A percentile compares a stretch with the other conserved stretches of the same genome.
Conservation (phyloP, 2,329 filamentous ascomycete species). For the Parastagonospora avenae region DNA sequence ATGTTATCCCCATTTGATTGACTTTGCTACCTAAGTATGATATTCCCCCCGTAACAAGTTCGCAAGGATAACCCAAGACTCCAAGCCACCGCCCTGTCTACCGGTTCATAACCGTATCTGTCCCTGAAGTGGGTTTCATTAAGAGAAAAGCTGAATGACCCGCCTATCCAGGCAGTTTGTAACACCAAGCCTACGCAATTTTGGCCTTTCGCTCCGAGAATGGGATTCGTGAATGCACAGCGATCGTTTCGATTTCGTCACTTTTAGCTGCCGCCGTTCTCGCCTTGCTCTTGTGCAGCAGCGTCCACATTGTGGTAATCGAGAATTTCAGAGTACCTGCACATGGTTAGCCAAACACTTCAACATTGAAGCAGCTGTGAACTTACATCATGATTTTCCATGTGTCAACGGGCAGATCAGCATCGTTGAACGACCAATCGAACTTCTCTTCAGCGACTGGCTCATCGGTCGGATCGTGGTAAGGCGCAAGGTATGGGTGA, state of each 20-base stretch:
- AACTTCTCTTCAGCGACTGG: slow-evolving; percentile 96
- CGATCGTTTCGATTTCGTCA: slow-evolving; percentile 12
- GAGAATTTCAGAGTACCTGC: slow-evolving; percentile 96
- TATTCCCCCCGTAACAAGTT: slow-evolving; percentile 7
- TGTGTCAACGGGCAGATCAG: slow-evolving; percentile 95
- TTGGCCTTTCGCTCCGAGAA: slow-evolving; percentile 15
- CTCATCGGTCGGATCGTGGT: slow-evolving; percentile 97
- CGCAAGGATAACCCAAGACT: slow-evolving; percentile 17
- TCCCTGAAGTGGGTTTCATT: slow-evolving; percentile 20
- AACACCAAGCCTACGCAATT: slow-evolving; percentile 16
- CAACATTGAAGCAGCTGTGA: too few species aligned
- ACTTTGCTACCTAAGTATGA: slow-evolving; percentile 18
- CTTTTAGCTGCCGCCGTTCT: slow-evolving; percentile 39
- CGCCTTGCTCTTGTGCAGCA: slow-evolving; percentile 54
- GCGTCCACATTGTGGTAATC: slow-evolving; percentile 94
- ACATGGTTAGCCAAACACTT: slow-evolving; percentile 16
- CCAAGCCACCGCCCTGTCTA: slow-evolving; percentile 23
- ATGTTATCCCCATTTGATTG: slow-evolving; percentile 8
- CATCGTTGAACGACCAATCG: slow-evolving; percentile 99
- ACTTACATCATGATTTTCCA: slow-evolving; percentile 99
- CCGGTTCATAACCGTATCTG: slow-evolving; percentile 13
- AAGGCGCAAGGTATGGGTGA: slow-evolving; percentile 92
- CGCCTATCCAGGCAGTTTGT: slow-evolving; percentile 18
- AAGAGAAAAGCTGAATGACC: slow-evolving; percentile 22
- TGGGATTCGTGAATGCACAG: slow-evolving; percentile 14